Evolutionary conservation across 352 stramenopile species (phyloP).

Genomic region (Pythium brachiatum): DNA sequence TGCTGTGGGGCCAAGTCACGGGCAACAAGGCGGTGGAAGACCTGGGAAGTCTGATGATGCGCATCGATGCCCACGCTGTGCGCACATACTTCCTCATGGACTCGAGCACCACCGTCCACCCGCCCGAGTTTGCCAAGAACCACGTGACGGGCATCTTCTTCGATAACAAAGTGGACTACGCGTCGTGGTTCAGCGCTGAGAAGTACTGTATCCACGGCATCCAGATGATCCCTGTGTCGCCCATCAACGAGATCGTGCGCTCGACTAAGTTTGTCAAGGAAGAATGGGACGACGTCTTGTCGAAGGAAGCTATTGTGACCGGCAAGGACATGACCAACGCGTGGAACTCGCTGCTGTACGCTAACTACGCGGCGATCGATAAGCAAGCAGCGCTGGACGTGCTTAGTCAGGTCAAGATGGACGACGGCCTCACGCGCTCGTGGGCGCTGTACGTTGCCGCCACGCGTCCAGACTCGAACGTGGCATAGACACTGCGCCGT

Average conservation of each 20-base stretch:
- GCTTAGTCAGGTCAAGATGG: slow-evolving; percentile 50
- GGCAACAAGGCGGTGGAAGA: slow-evolving; percentile 57
- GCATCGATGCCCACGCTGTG: slow-evolving; percentile 55
- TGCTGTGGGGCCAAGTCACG: slow-evolving; percentile 61
- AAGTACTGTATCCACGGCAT: slow-evolving; percentile 77
- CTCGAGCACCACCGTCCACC: slow-evolving; percentile 58
- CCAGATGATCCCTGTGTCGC: slow-evolving; percentile 79
- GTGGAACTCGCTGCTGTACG: slow-evolving; percentile 67
- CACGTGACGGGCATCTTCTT: slow-evolving; percentile 81
- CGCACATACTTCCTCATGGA: slow-evolving; percentile 72
- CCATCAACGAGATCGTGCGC: slow-evolving; percentile 65
- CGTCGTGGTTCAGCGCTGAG: slow-evolving; percentile 67
- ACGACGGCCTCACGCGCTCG: slow-evolving; percentile 60
- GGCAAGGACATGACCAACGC: slow-evolving; percentile 36
- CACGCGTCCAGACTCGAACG: slow-evolving; percentile 18
- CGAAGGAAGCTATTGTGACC: slow-evolving; percentile 53
- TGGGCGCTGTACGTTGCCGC: slow-evolving; percentile 76
- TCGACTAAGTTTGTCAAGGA: slow-evolving; percentile 57
- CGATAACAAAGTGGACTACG: slow-evolving; percentile 76
- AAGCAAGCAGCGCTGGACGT: slow-evolving; percentile 40
- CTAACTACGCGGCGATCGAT: slow-evolving; percentile 65
- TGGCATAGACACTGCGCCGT: not conserved
- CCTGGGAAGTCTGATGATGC: slow-evolving; percentile 73
- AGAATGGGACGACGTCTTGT: slow-evolving; percentile 73
- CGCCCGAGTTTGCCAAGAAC: slow-evolving; percentile 59